phyloP scores from a whole-genome alignment of 495 filamentous ascomycete genomes.

The Aspergillus egyptiacus region DNA sequence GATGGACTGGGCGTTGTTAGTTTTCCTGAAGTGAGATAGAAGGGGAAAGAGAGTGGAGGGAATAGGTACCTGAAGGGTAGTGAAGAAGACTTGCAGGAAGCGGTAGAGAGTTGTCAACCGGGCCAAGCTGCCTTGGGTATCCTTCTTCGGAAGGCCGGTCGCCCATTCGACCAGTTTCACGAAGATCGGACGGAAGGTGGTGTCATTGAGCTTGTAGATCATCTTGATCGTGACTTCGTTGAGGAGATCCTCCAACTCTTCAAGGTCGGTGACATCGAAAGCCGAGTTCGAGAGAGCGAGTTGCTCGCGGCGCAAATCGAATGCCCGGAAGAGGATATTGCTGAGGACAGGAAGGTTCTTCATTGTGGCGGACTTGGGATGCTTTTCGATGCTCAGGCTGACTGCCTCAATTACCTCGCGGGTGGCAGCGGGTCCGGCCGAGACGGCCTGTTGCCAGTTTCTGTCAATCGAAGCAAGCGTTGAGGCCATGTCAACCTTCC shows the following conservation, averaged over 20 bases:
- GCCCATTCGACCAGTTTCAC: conserved; percentile 76
- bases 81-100: conserved; percentile 73
- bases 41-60: neutral
- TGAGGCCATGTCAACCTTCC: conserved; percentile 62
- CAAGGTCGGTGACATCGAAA: conserved; percentile 47
- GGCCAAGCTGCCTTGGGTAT: conserved; percentile 45
- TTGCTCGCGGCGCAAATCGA: conserved; percentile 64
- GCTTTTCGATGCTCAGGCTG: conserved; percentile 61
- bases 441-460: conserved; percentile 60
- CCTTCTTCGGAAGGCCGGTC: conserved; percentile 51
- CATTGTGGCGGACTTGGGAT: conserved; percentile 65
- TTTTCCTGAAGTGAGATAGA: neutral
- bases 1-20: conserved; percentile 53
- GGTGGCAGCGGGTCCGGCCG: conserved; percentile 54
- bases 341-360: conserved; percentile 64
- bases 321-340: conserved; percentile 60
- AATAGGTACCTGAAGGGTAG: conserved; percentile 60
- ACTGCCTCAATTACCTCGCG: conserved; percentile 62
- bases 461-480: conserved; percentile 62
- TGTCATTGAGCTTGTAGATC: conserved; percentile 94
- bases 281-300: conserved; percentile 28
- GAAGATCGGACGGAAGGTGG: conserved; percentile 93
- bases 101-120: conserved; percentile 68
- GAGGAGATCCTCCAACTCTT: conserved; percentile 57
- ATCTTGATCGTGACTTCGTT: conserved; percentile 72